Conservation (phyloP, 1,284 basidiomycete species). For the Vanrija pseudolonga region DNA sequence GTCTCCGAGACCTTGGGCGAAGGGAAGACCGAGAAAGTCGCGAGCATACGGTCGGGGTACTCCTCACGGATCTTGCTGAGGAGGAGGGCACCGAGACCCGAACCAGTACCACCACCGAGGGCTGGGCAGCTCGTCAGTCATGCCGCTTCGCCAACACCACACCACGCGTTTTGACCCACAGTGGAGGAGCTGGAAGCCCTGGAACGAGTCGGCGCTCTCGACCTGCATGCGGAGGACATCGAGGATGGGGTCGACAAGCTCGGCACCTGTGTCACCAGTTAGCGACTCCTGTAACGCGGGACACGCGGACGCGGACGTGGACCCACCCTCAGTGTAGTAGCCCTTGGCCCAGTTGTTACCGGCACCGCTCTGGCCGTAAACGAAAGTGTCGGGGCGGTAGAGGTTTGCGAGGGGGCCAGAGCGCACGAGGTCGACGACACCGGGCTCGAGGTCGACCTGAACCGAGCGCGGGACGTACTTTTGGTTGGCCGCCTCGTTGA, state of each 20-base stretch:
- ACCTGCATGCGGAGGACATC: constrained; percentile 70
- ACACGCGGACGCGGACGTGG: too few species aligned
- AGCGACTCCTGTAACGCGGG: background rate
- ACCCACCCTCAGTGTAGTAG: constrained; percentile 74
- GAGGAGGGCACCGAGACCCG: constrained; percentile 77
- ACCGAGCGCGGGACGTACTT: constrained; percentile 87
- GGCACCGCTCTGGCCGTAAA: constrained; percentile 68
- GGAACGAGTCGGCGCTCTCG: constrained; percentile 79
- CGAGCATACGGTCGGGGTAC: constrained; percentile 87
- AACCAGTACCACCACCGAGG: constrained; percentile 88
- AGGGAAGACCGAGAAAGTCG: constrained; percentile 87
- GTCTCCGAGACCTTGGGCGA: constrained; percentile 95
- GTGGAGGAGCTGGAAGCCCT: constrained; percentile 91
- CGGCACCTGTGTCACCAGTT: constrained; percentile 62
- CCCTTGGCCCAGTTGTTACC: constrained; percentile 52
- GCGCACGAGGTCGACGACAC: constrained; percentile 69
- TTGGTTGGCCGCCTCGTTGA: constrained; percentile 43
- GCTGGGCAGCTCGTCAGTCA: constrained; percentile 42
- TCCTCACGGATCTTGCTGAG: constrained; percentile 86
- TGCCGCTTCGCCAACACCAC: background rate
- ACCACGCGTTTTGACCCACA: constrained; percentile 49
- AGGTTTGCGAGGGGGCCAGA: constrained; percentile 57
- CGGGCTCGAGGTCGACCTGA: constrained; percentile 86
- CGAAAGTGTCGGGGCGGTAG: constrained; percentile 85
- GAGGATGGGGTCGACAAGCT: constrained; percentile 80